phyloP scores from a whole-genome alignment of 106 monocot genomes.

The Acanthochlamys bracteata region DNA sequence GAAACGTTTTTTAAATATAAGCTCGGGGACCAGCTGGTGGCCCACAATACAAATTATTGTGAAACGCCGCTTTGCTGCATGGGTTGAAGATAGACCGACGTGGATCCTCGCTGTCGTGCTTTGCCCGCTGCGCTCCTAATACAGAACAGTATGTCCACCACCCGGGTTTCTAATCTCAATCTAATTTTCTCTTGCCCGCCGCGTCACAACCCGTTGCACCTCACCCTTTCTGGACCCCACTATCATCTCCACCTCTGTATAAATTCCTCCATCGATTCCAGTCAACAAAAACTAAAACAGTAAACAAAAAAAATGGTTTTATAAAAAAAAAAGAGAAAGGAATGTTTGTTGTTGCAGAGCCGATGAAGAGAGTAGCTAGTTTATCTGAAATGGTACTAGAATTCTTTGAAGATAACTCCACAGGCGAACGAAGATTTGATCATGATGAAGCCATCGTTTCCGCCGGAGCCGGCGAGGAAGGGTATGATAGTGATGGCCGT shows the following conservation, averaged over 20 bases:
- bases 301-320: too few relatives aligned
- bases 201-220: too few relatives aligned
- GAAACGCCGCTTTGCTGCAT: background rate
- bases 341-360: background rate
- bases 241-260: too few relatives aligned
- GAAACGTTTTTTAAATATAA: background rate
- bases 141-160: background rate
- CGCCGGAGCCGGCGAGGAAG: conserved; percentile 2
- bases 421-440: too few relatives aligned
- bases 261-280: background rate
- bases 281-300: background rate
- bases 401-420: conserved; percentile 40
- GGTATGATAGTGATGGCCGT: conserved; percentile 13
- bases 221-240: too few relatives aligned
- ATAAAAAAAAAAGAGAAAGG: background rate
- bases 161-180: background rate
- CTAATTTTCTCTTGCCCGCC: background rate
- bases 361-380: conserved; percentile 21
- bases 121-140: background rate
- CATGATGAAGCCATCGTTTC: background rate
- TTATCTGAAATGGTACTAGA: conserved; percentile 38
- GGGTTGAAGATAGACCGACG: too few relatives aligned
- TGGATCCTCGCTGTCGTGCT: conserved; percentile 28
- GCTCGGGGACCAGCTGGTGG: background rate
- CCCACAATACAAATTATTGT: background rate